These are phyloP conservation scores for Brassica incana DNA, from an alignment of 345 rosid species.

Conservation along the genomic window DNA sequence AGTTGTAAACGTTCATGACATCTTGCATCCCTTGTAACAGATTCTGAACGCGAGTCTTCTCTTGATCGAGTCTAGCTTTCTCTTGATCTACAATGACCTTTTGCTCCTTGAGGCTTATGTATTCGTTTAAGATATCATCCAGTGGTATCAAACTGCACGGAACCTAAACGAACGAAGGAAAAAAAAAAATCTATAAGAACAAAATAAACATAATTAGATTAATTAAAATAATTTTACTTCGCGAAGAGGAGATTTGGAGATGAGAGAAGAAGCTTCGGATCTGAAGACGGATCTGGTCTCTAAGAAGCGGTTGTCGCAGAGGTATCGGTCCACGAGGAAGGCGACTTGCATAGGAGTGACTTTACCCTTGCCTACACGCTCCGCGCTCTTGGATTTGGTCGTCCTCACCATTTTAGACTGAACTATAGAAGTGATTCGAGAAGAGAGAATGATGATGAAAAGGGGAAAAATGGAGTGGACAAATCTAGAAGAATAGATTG, in stretches of 20 bases:
- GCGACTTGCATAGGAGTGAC: slow-evolving; percentile 87
- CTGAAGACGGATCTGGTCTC: slow-evolving; percentile 69
- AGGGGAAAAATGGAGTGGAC: neutral
- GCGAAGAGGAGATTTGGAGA: slow-evolving; percentile 68
- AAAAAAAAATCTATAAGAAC: neutral
- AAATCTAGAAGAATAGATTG: too few relatives aligned
- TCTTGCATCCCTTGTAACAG: slow-evolving; percentile 77
- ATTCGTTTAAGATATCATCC: slow-evolving; percentile 74
- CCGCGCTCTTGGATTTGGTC: slow-evolving; percentile 46
- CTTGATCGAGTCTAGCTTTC: slow-evolving; percentile 62
- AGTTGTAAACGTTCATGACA: slow-evolving; percentile 70
- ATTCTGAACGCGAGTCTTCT: slow-evolving; percentile 59
- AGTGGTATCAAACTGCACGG: slow-evolving; percentile 80
- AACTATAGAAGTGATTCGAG: neutral
- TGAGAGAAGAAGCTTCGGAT: slow-evolving; percentile 74
- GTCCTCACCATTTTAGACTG: slow-evolving; percentile 55
- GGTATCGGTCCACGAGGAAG: slow-evolving; percentile 87
- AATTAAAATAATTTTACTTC: slow-evolving; percentile 46
- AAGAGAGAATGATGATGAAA: neutral
- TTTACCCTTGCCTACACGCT: slow-evolving; percentile 63
- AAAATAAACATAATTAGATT: neutral
- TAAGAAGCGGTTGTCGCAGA: slow-evolving; percentile 64
- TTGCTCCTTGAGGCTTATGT: slow-evolving; percentile 74
- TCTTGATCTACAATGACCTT: slow-evolving; percentile 73
- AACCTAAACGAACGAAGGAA: slow-evolving; percentile 42